These are phyloP conservation scores for Candida dajiaensis DNA, from an alignment of 805 yeast genomes.

Conservation along the genomic window DNA sequence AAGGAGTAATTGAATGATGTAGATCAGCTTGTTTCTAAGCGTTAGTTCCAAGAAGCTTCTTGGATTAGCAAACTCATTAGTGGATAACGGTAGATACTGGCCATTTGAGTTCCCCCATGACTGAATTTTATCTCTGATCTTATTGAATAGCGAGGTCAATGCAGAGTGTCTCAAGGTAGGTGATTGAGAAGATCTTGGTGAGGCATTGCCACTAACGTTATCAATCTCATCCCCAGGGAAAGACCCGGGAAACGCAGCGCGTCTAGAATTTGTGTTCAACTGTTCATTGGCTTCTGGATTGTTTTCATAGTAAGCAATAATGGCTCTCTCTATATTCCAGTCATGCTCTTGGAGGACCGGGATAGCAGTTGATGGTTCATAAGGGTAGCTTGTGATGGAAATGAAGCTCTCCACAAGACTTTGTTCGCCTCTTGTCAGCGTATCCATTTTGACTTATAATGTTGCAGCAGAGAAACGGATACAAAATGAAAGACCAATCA, in stretches of 20 bases:
- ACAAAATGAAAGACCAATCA: background rate
- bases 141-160: background rate
- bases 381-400: constrained; percentile 16
- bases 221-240: constrained; percentile 15
- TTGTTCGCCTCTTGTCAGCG: constrained; percentile 11
- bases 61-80: constrained; percentile 8
- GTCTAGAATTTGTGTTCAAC: constrained; percentile 13
- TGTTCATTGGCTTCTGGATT: constrained; percentile 20
- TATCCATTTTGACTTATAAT: constrained; percentile 8
- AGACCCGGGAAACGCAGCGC: constrained; percentile 13
- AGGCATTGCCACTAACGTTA: constrained; percentile 9
- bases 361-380: constrained; percentile 17
- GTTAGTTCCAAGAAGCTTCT: constrained; percentile 16
- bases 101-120: constrained; percentile 14
- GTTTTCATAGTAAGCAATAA: constrained; percentile 20
- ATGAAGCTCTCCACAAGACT: constrained; percentile 10
- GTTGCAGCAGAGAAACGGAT: background rate
- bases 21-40: constrained; percentile 20
- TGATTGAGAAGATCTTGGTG: constrained; percentile 7
- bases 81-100: constrained; percentile 25
- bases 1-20: constrained; percentile 25
- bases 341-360: constrained; percentile 21
- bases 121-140: constrained; percentile 19
- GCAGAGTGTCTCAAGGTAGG: constrained; percentile 20
- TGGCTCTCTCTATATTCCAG: constrained; percentile 35